A percentile compares a stretch with the other conserved stretches of the same genome.
Conservation (phyloP, 2,329 filamentous ascomycete genomes). For the Aulographum hederae region DNA sequence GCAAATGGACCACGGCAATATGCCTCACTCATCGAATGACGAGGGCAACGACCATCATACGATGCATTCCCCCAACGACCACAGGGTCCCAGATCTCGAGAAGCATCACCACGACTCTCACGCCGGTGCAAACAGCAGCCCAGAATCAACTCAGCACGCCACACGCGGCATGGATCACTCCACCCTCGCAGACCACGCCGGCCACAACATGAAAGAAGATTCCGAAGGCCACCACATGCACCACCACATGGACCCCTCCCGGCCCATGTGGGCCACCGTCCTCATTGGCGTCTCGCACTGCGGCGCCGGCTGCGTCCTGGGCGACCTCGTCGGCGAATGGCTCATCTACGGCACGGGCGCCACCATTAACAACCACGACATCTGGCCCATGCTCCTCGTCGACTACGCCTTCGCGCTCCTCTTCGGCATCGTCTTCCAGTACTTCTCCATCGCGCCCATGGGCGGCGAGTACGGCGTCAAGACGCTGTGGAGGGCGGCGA, state of each 20-base stretch:
- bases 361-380: conserved; percentile 7
- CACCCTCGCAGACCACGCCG: not conserved
- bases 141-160: not conserved
- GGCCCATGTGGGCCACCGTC: conserved; percentile 11
- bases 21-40: not conserved
- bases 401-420: conserved; percentile 13
- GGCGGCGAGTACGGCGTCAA: conserved; percentile 10
- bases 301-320: conserved; percentile 15
- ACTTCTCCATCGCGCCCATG: conserved; percentile 17
- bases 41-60: not conserved
- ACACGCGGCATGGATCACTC: not conserved
- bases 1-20: too few relatives aligned
- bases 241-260: conserved; percentile 4
- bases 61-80: not conserved
- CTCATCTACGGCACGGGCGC: conserved; percentile 12
- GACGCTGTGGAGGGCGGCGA: conserved; percentile 10
- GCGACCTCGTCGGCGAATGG: conserved; percentile 17
- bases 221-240: not conserved
- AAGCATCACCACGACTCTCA: not conserved
- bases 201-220: not conserved
- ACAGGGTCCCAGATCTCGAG: not conserved
- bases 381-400: conserved; percentile 2
- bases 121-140: not conserved
- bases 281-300: conserved; percentile 14
- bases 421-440: conserved; percentile 15